Base-by-base conservation (phyloP, 768 basidiomycete species). In the Leccinum olivaceopallidum region DNA sequence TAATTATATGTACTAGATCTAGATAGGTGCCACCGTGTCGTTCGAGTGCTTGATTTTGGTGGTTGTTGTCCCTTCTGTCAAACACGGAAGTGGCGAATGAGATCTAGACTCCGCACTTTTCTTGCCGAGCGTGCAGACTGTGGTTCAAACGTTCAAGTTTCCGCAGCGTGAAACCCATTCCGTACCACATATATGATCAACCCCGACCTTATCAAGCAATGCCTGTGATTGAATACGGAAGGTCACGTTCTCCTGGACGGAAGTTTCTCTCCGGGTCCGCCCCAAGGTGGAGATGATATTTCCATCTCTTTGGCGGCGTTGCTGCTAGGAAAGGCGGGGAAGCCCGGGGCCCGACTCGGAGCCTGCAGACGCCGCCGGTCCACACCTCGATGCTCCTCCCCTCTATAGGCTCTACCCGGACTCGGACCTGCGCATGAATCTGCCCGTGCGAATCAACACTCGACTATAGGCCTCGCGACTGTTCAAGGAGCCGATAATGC, bases 181-280 rank as follows among this genome's bases (percentile, higher is more conserved):
- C 96, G 3, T 96, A 92, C 75, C 84, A 79, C 86, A 58, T 98
- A 95, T 76, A 87, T 98, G 75, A 73, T 78, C 34, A 81, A 88
- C 66, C 90, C 94, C 2, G 72, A 80, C 30, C 81, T 86, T n/a
- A 81, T 85, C 62, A 76, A 83, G 32, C 80, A 96, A 98, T 74
- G 82, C 89, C 5, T 73, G 61, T 12, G 10, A 32, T 32, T 32
- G 5, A 34, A 34, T 34, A 13, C 86, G 0, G 70, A 76, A 1
- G 97, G 97, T 0, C 96, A 99, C 72, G 86, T 88, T 62, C 73
- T 98, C 52, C 82, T 98, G 66, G 30, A 78, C 91, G n/a, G 96
- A 98, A 71, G 84, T 93, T n/a, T 82, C 98, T 90, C 63, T 85
- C 92, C 6, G 2, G n/a, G 42, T 20, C 77, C 75, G 28, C 76